A percentile compares a stretch with the other conserved stretches of the same genome.
Evolutionary conservation across 75 land plant species (phyloP).

Genomic region (Pinus tabuliformis): DNA sequence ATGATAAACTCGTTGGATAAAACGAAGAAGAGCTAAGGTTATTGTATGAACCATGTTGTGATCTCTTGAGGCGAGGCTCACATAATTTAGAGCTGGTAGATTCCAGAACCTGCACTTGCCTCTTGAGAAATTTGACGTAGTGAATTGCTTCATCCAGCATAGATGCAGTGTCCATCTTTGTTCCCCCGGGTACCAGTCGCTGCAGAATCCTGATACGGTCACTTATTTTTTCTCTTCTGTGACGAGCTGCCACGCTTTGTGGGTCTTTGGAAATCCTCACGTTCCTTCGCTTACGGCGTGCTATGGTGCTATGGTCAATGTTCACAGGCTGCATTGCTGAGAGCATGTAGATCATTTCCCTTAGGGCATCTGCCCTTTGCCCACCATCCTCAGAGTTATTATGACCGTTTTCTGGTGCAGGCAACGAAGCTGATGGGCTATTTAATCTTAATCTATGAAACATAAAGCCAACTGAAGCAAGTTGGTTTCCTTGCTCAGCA

Average conservation of each 20-base stretch:
- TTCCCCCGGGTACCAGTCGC: conserved; percentile 42
- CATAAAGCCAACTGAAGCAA: neutral
- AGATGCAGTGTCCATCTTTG: conserved; percentile 55
- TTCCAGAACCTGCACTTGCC: too few species aligned
- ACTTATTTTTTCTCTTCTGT: conserved; percentile 40
- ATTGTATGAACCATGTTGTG: too few species aligned
- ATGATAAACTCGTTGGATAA: too few species aligned
- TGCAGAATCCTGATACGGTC: conserved; percentile 34
- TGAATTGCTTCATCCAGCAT: conserved; percentile 54
- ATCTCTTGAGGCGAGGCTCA: too few species aligned
- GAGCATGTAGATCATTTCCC: conserved; percentile 40
- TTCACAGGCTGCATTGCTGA: conserved; percentile 37
- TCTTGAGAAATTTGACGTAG: conserved; percentile 46
- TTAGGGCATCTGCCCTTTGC: conserved; percentile 10
- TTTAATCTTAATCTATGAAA: neutral
- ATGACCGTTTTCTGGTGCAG: neutral
- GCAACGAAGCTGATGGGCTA: neutral
- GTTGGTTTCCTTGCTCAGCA: neutral
- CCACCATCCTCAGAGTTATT: neutral
- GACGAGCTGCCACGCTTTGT: conserved; percentile 48
- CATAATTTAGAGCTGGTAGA: too few species aligned
- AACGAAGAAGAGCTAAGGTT: too few species aligned
- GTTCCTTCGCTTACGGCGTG: conserved; percentile 11
- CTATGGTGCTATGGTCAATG: conserved; percentile 23
- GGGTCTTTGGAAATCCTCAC: conserved; percentile 27